Base-by-base conservation (phyloP, 2,329 filamentous ascomycete species). In the Apiospora rasikravindrae region DNA sequence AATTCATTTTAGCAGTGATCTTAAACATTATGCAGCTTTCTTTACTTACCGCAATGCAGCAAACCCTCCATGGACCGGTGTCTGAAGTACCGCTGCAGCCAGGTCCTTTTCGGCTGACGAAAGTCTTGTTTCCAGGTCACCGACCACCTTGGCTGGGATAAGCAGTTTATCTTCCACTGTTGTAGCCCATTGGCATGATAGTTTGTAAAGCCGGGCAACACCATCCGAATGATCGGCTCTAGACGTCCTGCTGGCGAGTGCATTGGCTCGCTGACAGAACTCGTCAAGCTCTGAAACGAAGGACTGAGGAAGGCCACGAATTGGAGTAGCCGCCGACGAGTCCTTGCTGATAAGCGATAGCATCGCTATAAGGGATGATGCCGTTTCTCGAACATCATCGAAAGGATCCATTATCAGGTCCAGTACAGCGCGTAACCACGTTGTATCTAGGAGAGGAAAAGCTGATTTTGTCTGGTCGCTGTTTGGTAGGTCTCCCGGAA, bases 201-300 rank as follows among this genome's bases (percentile, higher is more conserved):
- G 83, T 53, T 93, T 90, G 73, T 92, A 93, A 2, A 92, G 86
- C 70, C 94, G 91, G 45, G 95, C 96, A 67, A 96, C 91, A 13
- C 96, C 96, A 82, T 99, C 96, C 1, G 95, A 95, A 80, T 98
- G 94, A 79, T 98, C 95, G 16, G 95, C 96, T 73, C 96, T 89
- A 29, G 94, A 94, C 5, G 94, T 97, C 37, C 84, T 86, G 29
- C 90, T 86, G 72, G 94, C 91, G 45, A 89, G 84, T 4, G 82
- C 81, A 71, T 92, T 88, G 0, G 90, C 89, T 70, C 86, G 85
- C 1, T 74, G 76, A 51, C 89, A 84, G 71, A 91, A 88, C 22
- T 83, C 81, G 4, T 74, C 75, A 40, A 91, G 80, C 13, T 87
- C 77, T 10, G 78, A 76, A 1, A 78, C 70, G 13, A 80, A 75